A percentile compares a stretch with the other conserved stretches of the same genome.
Evolutionary conservation across 257 asterid genomes (phyloP).

Genomic region (Hygrophila difformis): DNA sequence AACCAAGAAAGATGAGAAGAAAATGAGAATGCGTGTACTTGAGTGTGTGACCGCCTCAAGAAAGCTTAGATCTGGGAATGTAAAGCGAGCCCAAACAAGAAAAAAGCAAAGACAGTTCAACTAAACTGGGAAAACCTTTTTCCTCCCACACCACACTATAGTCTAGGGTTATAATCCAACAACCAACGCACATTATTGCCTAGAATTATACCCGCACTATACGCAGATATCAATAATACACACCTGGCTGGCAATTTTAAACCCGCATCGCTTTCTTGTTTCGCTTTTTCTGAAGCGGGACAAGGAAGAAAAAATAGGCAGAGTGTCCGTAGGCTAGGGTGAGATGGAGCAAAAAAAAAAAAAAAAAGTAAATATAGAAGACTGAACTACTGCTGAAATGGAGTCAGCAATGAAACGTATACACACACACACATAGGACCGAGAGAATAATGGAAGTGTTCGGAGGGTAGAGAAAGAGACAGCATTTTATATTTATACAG

Average conservation of each 20-base stretch:
- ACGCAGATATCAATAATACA: constrained; percentile 13
- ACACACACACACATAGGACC: no score
- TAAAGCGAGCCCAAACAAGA: constrained; percentile 23
- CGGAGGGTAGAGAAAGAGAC: no score
- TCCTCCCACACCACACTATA: no score
- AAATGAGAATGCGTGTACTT: constrained; percentile 10
- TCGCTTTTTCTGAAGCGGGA: constrained; percentile 27
- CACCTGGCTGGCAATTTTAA: neutral
- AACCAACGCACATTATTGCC: constrained; percentile 6
- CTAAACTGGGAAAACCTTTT: constrained; percentile 18
- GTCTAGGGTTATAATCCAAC: constrained; percentile 38
- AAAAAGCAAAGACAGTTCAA: constrained; percentile 29
- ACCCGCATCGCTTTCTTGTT: constrained; percentile 9
- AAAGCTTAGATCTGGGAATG: constrained; percentile 36
- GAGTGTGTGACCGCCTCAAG: constrained; percentile 16
- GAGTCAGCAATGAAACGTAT: no score
- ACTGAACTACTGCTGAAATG: no score
- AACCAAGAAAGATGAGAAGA: constrained; percentile 7
- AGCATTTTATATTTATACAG: no score
- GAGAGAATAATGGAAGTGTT: no score
- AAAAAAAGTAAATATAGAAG: neutral
- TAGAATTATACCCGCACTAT: constrained; percentile 11
- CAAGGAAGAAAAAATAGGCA: constrained; percentile 10
- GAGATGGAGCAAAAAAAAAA: neutral
- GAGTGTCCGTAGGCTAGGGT: constrained; percentile 19